A percentile compares a stretch with the other conserved stretches of the same genome.
Evolutionary conservation across 495 filamentous ascomycete genomes (phyloP).

Genomic region (Penicillium egyptiacum): DNA sequence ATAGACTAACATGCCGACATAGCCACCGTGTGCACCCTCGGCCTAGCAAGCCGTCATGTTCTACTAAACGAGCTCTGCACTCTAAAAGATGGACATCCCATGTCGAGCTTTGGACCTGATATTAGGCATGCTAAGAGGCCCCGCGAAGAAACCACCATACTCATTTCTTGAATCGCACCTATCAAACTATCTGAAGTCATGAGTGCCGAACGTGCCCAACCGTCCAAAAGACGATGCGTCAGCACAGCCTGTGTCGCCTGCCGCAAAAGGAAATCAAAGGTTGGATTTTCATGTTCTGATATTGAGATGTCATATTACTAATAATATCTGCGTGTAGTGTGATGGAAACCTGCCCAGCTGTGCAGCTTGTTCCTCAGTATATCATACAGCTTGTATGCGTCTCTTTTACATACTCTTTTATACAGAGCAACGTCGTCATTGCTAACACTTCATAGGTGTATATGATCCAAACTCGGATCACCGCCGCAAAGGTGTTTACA

Average conservation of each 20-base stretch:
- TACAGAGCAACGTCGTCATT: neutral
- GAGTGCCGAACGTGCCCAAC: constrained; percentile 34
- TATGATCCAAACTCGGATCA: constrained; percentile 97
- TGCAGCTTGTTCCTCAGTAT: constrained; percentile 92
- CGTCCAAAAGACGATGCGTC: constrained; percentile 80
- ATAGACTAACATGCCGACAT: constrained; percentile 8
- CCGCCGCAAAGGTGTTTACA: constrained; percentile 93
- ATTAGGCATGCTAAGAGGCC: constrained; percentile 24
- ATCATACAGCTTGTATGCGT: constrained; percentile 67
- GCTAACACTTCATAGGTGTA: constrained; percentile 48
- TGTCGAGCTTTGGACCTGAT: constrained; percentile 28
- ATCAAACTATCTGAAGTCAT: constrained; percentile 24
- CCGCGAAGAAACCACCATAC: constrained; percentile 27
- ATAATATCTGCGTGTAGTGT: constrained; percentile 53
- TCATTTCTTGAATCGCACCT: constrained; percentile 13
- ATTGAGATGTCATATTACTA: constrained; percentile 12
- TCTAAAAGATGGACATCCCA: constrained; percentile 18
- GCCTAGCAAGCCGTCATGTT: neutral
- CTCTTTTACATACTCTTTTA: neutral
- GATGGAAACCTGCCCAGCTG: constrained; percentile 92
- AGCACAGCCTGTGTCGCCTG: constrained; percentile 93
- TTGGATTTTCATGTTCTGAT: constrained; percentile 24
- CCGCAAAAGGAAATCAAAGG: constrained; percentile 85
- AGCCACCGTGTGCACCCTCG: constrained; percentile 3
- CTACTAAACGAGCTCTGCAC: constrained; percentile 1